Percentiles rank a stretch among this genome's conserved stretches.
Conservation (phyloP, 73 alveolate species). For the Blepharisma japonicum region DNA sequence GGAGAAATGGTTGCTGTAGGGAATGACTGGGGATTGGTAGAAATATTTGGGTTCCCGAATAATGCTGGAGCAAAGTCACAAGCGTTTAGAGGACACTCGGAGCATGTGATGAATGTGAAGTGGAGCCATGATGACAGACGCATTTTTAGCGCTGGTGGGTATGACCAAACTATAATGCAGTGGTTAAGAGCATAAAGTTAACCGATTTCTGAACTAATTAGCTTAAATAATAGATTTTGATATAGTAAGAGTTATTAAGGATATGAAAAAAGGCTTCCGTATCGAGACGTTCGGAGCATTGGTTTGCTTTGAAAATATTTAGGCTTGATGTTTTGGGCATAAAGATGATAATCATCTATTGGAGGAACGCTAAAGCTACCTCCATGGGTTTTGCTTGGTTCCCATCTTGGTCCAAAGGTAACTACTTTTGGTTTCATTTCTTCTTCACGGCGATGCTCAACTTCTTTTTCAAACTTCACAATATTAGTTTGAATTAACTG, state of each 20-base stretch:
- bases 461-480: constrained; percentile 6
- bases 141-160: constrained; percentile 86
- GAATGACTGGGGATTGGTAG: constrained; percentile 87
- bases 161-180: constrained; percentile 85
- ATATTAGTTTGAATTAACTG: not conserved
- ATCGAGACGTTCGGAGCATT: not conserved
- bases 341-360: constrained; percentile 13
- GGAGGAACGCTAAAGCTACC: constrained; percentile 18
- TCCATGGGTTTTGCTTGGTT: constrained; percentile 3
- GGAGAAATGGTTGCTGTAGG: constrained; percentile 75
- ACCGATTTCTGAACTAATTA: too few relatives aligned
- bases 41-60: constrained; percentile 85
- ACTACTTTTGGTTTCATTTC: constrained; percentile 16
- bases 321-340: not conserved
- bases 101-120: constrained; percentile 87
- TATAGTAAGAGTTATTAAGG: not conserved
- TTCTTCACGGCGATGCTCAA: not conserved
- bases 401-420: constrained; percentile 25
- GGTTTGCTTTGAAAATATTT: constrained; percentile 8
- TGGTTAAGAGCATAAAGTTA: constrained; percentile 40
- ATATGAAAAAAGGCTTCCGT: not conserved
- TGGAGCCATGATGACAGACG: constrained; percentile 75
- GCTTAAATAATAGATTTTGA: too few relatives aligned
- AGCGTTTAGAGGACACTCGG: constrained; percentile 91
- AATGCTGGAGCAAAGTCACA: constrained; percentile 72